Conservation (phyloP, 2,329 filamentous ascomycete genomes). For the Ophiostoma tasmaniense region DNA sequence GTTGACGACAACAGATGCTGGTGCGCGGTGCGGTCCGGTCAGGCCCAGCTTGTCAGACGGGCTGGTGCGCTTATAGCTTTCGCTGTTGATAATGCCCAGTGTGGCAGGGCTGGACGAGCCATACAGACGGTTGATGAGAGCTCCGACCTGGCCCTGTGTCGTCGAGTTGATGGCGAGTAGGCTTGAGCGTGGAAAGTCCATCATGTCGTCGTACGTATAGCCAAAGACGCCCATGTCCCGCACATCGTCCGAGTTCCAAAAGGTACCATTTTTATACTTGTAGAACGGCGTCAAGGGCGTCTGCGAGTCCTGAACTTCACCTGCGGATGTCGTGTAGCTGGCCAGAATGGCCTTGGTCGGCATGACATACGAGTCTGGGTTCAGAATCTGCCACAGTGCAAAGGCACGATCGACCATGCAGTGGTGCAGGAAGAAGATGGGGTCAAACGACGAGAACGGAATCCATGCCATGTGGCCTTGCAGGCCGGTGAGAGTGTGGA, state of each 20-base stretch:
- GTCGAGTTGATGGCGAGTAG: constrained; percentile 25
- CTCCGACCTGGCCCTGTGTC: constrained; percentile 36
- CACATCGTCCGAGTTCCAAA: constrained; percentile 59
- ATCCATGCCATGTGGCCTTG: constrained; percentile 63
- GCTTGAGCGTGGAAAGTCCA: constrained; percentile 24
- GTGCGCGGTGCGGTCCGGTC: constrained; percentile 1
- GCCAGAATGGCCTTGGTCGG: constrained; percentile 45
- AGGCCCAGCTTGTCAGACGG: neutral
- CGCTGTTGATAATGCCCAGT: neutral
- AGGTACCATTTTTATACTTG: constrained; percentile 45
- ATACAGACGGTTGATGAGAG: constrained; percentile 53
- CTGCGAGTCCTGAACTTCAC: constrained; percentile 44
- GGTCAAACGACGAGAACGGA: constrained; percentile 69
- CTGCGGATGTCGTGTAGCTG: constrained; percentile 52
- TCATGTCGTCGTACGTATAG: constrained; percentile 63
- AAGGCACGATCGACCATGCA: constrained; percentile 66
- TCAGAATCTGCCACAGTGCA: constrained; percentile 67
- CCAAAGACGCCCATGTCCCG: constrained; percentile 55
- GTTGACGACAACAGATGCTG: constrained; percentile 29
- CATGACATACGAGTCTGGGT: constrained; percentile 59
- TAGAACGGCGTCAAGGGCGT: constrained; percentile 62
- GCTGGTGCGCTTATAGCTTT: neutral
- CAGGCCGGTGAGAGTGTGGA: constrained; percentile 51
- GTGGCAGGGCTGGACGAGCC: constrained; percentile 27
- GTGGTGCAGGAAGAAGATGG: constrained; percentile 70